Evolutionary conservation across 805 yeast species (phyloP), one percentile per base, ranked within the genome.

Genomic region (Isabelozyma rhagii): DNA sequence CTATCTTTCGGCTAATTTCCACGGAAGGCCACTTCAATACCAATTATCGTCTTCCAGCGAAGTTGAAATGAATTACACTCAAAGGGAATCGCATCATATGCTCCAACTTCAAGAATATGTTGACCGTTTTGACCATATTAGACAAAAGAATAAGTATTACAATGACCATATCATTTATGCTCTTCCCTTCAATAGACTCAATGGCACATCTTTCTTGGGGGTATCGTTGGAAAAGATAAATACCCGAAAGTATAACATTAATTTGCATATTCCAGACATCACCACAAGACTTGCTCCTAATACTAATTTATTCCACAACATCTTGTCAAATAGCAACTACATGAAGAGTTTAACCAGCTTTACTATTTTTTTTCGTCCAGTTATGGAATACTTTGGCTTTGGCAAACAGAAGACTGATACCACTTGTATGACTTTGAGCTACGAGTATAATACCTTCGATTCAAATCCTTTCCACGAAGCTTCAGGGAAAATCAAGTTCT

Each of bases 241-340:
- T 52, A 53, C 72, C 9, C 55, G 78, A 39, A 69, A 68, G 47
- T 66, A 68, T 49, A 43, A 52, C 5, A 45, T 77, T 9, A 68
- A 71, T 47, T 48, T 77, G 7, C 81, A 77, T 54, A 54, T 77
- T 8, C 77, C 79, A 3, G 81, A 77, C 54, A 47, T 73, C 4
- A 68, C 68, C 8, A 58, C 76, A 1, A 65, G 57, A 44, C 36
- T 75, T 4, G 17, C 63, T 2, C 79, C 79, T 1, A 55, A 53
- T 18, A 56, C 64, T 21, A 46, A 51, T 5, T 36, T 61, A 2
- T 62, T 66, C 46, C 48, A 49, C 18, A 50, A 29, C 27, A 36
- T 51, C 31, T 48, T 40, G 18, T 43, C 53, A 36, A 41, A 45
- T 18, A 41, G 56, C 43, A 17, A 27, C 46, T 17, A 28, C 43